phyloP scores from a whole-genome alignment of 139 green algal genomes.

The Chlamydomonas sp. region DNA sequence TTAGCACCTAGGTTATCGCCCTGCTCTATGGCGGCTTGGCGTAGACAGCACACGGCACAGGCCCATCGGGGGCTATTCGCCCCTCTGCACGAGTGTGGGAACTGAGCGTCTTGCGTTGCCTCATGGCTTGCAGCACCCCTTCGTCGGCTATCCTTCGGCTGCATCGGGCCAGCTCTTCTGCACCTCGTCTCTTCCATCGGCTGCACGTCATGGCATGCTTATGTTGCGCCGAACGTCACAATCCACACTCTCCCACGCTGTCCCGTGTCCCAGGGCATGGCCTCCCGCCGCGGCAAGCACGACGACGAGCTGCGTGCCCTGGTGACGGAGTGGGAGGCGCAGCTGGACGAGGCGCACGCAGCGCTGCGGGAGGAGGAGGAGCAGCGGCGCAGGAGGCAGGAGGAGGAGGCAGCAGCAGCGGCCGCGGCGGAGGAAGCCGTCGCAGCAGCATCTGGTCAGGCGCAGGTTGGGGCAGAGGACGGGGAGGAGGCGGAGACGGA shows the following conservation, averaged over 20 bases:
- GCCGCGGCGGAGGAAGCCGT: not conserved
- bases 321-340: conserved; percentile 1
- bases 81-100: not conserved
- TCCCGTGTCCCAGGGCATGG: not conserved
- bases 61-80: not conserved
- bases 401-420: not conserved
- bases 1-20: not conserved
- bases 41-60: too few relatives aligned
- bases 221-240: not conserved
- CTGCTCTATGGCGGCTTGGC: not conserved
- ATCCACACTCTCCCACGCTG: not conserved
- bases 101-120: not conserved
- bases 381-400: not conserved
- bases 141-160: not conserved
- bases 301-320: not conserved
- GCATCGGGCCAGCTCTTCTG: conserved; percentile 17
- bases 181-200: not conserved
- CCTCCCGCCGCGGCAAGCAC: conserved; percentile 15
- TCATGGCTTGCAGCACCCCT: not conserved
- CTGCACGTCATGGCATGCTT: not conserved
- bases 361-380: conserved; percentile 21
- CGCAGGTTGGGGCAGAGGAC: not conserved
- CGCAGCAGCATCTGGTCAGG: not conserved
- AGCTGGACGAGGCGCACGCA: conserved; percentile 18
- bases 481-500: not conserved